Base-by-base conservation (phyloP, 768 basidiomycete genomes). In the Hygrocybe punicea region DNA sequence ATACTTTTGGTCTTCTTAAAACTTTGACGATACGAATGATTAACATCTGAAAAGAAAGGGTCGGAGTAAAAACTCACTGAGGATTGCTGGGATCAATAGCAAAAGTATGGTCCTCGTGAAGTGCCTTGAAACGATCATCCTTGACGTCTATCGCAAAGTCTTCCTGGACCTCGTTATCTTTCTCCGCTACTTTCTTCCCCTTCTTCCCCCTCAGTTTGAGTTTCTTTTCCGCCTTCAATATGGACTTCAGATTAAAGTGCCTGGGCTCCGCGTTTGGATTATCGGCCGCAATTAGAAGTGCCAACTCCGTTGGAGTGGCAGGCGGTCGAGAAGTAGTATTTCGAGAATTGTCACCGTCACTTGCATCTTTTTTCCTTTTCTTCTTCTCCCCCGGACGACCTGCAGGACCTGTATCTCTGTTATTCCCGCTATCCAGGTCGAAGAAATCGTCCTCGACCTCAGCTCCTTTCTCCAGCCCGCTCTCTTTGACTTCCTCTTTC, bases 41-140 rank as follows among this genome's bases (percentile, higher is more conserved):
- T n/a, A n/a, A n/a, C n/a, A n/a, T n/a, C 11, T 21, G 33, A 37
- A 51, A 34, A n/a, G n/a, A n/a, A n/a, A n/a, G n/a, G n/a, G n/a
- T n/a, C n/a, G n/a, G n/a, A n/a, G 37, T 34, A 60, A 45, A 29
- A 10, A 80, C 93, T 61, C 67, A 97, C 96, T 86, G 91, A 68
- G 96, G 93, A 73, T 98, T 91, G 53, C 84, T 90, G 17, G 97
- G 96, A 71, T 99, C 97, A 62, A 99, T 94, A 0, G 96, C 95
- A 62, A 91, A 98, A 33, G 86, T 82, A 64, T 91, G 85, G 65
- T 98, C 89, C 63, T 97, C 92, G 64, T 93, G 89, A 44, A 98
- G 67, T 19, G 82, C 86, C 67, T 84, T 84, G 79, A 98, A 98
- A 14, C 97, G 87, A 9, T 86, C 82, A 65, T 99, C 97, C 63